Evolutionary conservation across 768 basidiomycete genomes (phyloP), one percentile per base, ranked within the genome.

Genomic region (Lepiota brunneoincarnata): DNA sequence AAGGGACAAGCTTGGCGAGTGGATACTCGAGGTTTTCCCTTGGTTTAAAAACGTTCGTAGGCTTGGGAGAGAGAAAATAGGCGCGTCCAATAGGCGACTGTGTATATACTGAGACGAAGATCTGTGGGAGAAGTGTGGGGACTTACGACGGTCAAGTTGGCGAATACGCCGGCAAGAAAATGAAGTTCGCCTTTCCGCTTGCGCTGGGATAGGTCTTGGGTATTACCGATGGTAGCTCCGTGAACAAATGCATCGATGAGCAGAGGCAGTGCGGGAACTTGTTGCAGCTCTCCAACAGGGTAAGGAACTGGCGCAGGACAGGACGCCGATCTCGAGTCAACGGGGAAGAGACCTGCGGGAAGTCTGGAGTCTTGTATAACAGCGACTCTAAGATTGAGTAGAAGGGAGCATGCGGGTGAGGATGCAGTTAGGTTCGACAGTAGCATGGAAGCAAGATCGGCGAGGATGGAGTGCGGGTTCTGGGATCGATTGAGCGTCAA

Each of bases 381-480:
- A 2, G 83, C 71, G 43, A 97, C 78, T 55, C 81, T 81, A 40
- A 94, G 72, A 1, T 75, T 74, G 4, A 93, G 71, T 7, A 98
- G 67, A 6, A 77, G 67, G 9, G 79, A 72, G 59, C 90, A 87
- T 49, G 89, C 80, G 0, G 79, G 69, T 2, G 89, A 76, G 40
- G 90, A 85, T 4, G 89, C 80, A 7, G 93, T 90, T 31, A 97
- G 73, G 72, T 98, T 98, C n/a, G 94, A 96, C 9, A 98, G 79
- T 1, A 98, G 77, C 96, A 98, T 98, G n/a, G 92, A 81, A 2
- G 94, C 93, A 17, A 98, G 83, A 74, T 98, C 95, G 31, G 93
- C 93, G 23, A 98, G 86, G 54, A 88, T 84, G 9, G 95, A 85
- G 56, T 88, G 83, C n/a, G 91, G 88, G 69, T 93, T 89, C 94